Evolutionary conservation across 2,329 filamentous ascomycete species (phyloP).

Genomic region (Sordariomycetes sp.): DNA sequence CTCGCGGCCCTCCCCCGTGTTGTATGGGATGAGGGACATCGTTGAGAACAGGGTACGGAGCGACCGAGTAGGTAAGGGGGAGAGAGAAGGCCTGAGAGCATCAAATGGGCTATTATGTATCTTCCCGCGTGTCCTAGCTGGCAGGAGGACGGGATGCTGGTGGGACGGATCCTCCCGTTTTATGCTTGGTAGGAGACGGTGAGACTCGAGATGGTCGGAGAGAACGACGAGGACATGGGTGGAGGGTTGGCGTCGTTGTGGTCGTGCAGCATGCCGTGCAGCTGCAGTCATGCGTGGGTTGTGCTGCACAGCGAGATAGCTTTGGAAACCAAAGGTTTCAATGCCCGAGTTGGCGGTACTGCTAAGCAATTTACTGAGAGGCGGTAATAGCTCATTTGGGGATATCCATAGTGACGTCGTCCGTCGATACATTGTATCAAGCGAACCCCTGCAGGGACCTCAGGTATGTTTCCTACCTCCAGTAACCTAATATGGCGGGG

Average conservation of each 20-base stretch:
- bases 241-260: neutral
- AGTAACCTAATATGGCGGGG: too few species aligned
- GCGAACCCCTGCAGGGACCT: too few species aligned
- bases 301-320: neutral
- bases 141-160: neutral
- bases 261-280: neutral
- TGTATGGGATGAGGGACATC: constrained; percentile 71
- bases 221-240: neutral
- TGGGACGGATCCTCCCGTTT: neutral
- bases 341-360: too few species aligned
- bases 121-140: neutral
- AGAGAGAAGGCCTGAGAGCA: neutral
- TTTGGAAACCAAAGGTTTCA: too few species aligned
- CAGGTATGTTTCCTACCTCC: too few species aligned
- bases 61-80: neutral
- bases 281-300: neutral
- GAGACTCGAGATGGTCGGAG: neutral
- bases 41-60: neutral
- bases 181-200: neutral
- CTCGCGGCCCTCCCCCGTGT: constrained; percentile 61
- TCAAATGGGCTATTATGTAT: neutral
- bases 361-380: too few species aligned
- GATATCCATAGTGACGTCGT: too few species aligned
- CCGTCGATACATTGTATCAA: too few species aligned
- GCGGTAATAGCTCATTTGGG: too few species aligned